phyloP scores from a whole-genome alignment of 1,284 basidiomycete genomes.

The Ustilago shanxiensis region DNA sequence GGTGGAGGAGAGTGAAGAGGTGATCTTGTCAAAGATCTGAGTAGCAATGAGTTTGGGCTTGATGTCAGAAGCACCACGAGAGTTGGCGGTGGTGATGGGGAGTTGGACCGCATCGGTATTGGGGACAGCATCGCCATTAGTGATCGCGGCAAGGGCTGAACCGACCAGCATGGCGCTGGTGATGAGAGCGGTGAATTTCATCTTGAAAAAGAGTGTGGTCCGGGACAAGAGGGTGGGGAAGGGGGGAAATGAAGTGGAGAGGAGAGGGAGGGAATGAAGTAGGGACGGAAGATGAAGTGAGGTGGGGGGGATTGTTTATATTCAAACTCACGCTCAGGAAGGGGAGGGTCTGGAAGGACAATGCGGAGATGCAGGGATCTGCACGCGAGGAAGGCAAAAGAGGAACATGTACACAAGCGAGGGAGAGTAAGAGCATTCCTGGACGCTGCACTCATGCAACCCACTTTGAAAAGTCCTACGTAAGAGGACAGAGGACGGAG shows the following conservation, averaged over 20 bases:
- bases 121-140: constrained; percentile 10
- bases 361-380: background rate
- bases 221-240: background rate
- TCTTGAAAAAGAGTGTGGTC: constrained; percentile 9
- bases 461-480: background rate
- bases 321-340: background rate
- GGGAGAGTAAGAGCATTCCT: background rate
- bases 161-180: constrained; percentile 22
- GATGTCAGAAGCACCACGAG: constrained; percentile 34
- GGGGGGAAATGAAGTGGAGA: constrained; percentile 3
- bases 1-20: constrained; percentile 15
- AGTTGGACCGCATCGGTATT: background rate
- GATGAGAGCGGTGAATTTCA: constrained; percentile 38
- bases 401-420: background rate
- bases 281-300: background rate
- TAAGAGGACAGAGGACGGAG: background rate
- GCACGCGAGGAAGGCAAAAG: background rate
- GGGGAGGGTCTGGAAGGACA: background rate
- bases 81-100: constrained; percentile 43
- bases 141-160: constrained; percentile 16
- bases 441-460: background rate
- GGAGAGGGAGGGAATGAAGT: background rate
- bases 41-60: constrained; percentile 26
- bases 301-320: constrained; percentile 8
- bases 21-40: constrained; percentile 22